Evolutionary conservation across 208 protist genomes (phyloP), one percentile per base, ranked within the genome.

Genomic region (Wallacemonas sp.): DNA sequence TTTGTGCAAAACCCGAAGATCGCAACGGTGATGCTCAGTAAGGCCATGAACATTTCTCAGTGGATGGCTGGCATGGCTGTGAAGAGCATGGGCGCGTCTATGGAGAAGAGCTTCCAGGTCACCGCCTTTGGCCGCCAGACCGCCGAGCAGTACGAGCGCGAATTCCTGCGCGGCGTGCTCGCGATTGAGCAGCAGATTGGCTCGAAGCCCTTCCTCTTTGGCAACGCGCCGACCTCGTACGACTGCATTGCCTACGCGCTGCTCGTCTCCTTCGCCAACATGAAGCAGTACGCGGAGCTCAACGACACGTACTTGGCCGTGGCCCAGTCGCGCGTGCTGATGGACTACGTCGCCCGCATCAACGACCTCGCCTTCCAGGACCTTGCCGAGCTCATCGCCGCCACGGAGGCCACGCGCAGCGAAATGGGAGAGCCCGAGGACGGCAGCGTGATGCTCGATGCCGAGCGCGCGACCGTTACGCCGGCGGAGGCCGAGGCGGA

Each of bases 351-450:
- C n/a, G 36, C 41, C 14, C 65, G 65, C 54, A 63, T 77, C 41
- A 67, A 67, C 55, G 57, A 73, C 11, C 18, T 28, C 11, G 50
- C 67, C 14, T 79, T 76, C 70, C 71, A 61, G 33, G 78, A 84
- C 50, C 31, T 76, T 16, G 59, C 65, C 4, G 61, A 70, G 28
- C 16, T 78, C 33, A 32, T 72, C n/a, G 48, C 44, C 11, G 23
- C 57, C 36, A 66, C 59, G n/a, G 42, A 42, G 22, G 65, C 42
- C 39, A 45, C 65, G 26, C 52, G 32, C 12, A 70, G 54, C 26
- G 55, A 61, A 49, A 8, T 69, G 22, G 64, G 44, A 5, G 64
- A 69, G 36, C 25, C 2, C 10, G 63, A 67, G 14, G 59, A 50
- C 16, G 59, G 50, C 7, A 65, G 59, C 31, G 39, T 65, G 26